Base-by-base conservation (phyloP, 345 rosid genomes). In the Nephelium lappaceum region DNA sequence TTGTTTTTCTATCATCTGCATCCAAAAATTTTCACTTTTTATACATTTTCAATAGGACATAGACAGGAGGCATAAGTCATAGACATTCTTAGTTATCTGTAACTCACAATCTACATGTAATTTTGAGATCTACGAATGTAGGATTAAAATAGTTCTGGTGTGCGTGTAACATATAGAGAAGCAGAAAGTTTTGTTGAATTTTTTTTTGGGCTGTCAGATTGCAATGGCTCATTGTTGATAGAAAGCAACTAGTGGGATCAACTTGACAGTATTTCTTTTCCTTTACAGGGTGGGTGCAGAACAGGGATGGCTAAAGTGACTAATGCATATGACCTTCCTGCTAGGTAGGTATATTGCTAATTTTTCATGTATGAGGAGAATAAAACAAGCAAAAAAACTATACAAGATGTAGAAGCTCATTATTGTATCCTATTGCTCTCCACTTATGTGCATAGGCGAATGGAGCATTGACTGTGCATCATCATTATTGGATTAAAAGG, bases 231-330 rank as follows among this genome's bases (percentile, higher is more conserved):
- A 70, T 53, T 81, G 45, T 67, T 55, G 66, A 78, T 38, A 70
- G 69, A 45, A 51, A 81, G 41, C 65, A n/a, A 38, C 27, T 57
- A 67, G 41, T 31, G 65, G 47, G 70, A 55, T 58, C 75, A 73
- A 79, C 68, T 51, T 73, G 61, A 65, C 45, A 6, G 8, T 73
- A 62, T 55, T 60, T 66, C 79, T 86, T 39, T 81, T 82, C 79
- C 79, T 79, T 74, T 77, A 69, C 85, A 96, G 99, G 98, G 98
- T 78, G 99, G 98, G 72, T 94, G 98, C 89, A 86, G 98, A 74
- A 97, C 99, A 27, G 99, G 99, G 80, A 92, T 91, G 98, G 98
- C 97, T 1, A 97, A 94, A 87, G 90, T 90, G 85, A 97, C 99
- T 69, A 88, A 86, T 85, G 98, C 98, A 39, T 93, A 94, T 89